Percentiles rank a stretch among this genome's conserved stretches.
Conservation (phyloP, 345 rosid species). For the Corymbia maculata region DNA sequence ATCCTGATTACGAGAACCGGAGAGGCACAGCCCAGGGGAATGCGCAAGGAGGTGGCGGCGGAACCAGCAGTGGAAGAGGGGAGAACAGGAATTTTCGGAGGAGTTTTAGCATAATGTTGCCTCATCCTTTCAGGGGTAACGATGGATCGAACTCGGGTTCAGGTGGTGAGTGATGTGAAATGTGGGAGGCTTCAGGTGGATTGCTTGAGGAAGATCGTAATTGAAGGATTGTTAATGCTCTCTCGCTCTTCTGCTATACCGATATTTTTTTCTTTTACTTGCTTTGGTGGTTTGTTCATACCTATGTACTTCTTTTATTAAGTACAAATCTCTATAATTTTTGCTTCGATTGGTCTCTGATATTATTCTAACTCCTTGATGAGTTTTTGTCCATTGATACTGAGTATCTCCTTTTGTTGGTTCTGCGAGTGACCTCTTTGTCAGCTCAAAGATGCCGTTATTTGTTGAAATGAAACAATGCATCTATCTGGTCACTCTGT, state of each 20-base stretch:
- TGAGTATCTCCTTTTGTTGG: background rate
- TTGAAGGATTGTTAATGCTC: background rate
- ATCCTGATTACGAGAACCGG: constrained; percentile 24
- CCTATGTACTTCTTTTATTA: background rate
- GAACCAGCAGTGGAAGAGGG: background rate
- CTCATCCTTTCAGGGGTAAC: constrained; percentile 17
- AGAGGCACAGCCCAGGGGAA: background rate
- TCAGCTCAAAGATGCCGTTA: background rate
- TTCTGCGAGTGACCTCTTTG: background rate
- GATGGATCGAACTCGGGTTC: constrained; percentile 1
- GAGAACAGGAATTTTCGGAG: constrained; percentile 13
- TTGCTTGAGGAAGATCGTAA: background rate
- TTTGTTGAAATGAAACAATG: background rate
- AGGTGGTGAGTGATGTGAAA: background rate
- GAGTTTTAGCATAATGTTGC: constrained; percentile 26
- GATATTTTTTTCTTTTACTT: background rate
- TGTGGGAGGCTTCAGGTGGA: background rate
- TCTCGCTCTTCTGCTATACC: background rate
- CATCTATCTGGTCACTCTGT: background rate
- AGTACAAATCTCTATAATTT: background rate
- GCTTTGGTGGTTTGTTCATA: background rate
- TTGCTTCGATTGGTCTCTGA: background rate
- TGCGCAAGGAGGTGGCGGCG: background rate
- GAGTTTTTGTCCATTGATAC: background rate
- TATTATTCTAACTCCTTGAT: background rate